Conservation (phyloP, 2,329 filamentous ascomycete genomes). For the Paraphoma sp. region DNA sequence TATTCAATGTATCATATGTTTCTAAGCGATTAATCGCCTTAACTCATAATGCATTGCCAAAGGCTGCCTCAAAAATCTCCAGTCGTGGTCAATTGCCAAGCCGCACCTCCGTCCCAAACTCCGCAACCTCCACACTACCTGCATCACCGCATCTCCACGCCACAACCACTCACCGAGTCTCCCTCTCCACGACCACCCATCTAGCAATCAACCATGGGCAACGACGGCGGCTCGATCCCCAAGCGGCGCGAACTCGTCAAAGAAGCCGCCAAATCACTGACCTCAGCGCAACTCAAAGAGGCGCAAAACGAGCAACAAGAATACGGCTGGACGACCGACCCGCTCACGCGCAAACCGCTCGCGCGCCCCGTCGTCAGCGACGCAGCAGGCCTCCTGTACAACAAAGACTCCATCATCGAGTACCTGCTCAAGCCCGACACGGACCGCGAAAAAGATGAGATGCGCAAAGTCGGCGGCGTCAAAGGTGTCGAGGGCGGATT, state of each 20-base stretch:
- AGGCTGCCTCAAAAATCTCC: too few relatives aligned
- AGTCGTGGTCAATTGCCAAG: not conserved
- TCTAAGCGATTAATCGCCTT: not conserved
- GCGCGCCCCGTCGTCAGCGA: conserved; percentile 83
- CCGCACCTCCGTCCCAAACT: conserved; percentile 18
- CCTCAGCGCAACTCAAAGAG: conserved; percentile 86
- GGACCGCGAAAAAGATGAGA: conserved; percentile 66
- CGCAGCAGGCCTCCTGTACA: conserved; percentile 83
- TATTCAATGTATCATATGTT: not conserved
- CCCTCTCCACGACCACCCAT: not conserved
- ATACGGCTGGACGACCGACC: conserved; percentile 87
- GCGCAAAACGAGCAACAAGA: conserved; percentile 82
- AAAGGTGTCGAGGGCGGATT: conserved; percentile 66
- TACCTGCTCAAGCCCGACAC: conserved; percentile 65
- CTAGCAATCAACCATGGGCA: conserved; percentile 72
- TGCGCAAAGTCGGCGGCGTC: conserved; percentile 49
- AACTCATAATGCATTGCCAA: too few relatives aligned
- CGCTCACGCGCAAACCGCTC: conserved; percentile 80
- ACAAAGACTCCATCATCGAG: conserved; percentile 87
- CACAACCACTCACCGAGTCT: not conserved
- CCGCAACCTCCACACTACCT: conserved; percentile 18
- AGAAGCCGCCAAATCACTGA: conserved; percentile 82
- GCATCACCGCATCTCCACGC: not conserved
- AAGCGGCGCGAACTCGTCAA: conserved; percentile 96
- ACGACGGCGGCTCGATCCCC: conserved; percentile 95